Base-by-base conservation (phyloP, 2,329 filamentous ascomycete species). In the Arthrobotrys sphaeroides region DNA sequence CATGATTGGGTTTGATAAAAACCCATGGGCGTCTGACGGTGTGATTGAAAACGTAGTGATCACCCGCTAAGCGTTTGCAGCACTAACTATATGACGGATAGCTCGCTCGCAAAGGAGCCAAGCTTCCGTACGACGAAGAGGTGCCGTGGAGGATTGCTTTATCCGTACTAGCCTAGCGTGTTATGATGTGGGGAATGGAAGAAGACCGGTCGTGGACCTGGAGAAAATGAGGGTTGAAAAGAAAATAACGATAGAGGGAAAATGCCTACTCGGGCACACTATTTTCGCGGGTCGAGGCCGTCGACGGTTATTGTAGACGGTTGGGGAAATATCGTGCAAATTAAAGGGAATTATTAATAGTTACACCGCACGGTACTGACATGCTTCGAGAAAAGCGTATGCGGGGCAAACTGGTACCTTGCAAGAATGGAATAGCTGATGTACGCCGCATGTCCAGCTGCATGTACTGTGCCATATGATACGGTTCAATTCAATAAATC, bases 61-160 rank as follows among this genome's bases (percentile, higher is more conserved):
- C 72, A 69, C 31, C 72, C 49, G 64, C 57, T 75, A 53, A 43
- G 72, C 64, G 62, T 68, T 59, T 64, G 43, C 62, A 62, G 40
- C n/a, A 28, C 72, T 59, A 74, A 40, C 61, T 61, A 64, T 67
- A 74, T 60, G 70, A 68, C 45, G 62, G 70, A 75, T 62, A 65
- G 57, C 59, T 75, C 28, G 57, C 59, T 75, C 64, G 28, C 55
- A 53, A 62, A 49, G 40, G 16, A 51, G 64, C 64, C 72, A 75
- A 65, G 72, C 45, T 69, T 55, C 31, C 51, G 31, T 55, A 59
- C 45, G 72, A 62, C 64, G 20, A 68, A 43, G 45, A 38, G 36
- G 40, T 53, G 53, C 45, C 13, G 64, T 69, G 47, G 72, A 65
- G 57, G 57, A 64, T 51, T 74, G 20, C 64, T 69, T 69, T 45